phyloP scores from a whole-genome alignment of 257 asterid genomes.

The Rehmannia glutinosa region DNA sequence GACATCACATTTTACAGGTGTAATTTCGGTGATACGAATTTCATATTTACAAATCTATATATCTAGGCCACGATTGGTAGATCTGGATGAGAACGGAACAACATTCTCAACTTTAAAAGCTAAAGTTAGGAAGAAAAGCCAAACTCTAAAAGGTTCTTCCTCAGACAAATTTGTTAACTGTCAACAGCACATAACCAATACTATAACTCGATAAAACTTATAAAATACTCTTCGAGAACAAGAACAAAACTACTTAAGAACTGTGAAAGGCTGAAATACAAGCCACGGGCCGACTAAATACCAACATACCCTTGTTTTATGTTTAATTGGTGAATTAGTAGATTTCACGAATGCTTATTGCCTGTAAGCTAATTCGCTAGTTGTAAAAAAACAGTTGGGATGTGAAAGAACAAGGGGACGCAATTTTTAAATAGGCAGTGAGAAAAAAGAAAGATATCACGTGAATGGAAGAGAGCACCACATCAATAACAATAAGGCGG shows the following conservation, averaged over 20 bases:
- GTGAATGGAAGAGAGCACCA: background rate
- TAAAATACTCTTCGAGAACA: constrained; percentile 6
- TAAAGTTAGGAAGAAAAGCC: background rate
- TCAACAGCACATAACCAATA: background rate
- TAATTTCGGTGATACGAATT: background rate
- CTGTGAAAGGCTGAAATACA: background rate
- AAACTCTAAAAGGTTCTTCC: background rate
- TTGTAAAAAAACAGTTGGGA: background rate
- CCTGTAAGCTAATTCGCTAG: background rate
- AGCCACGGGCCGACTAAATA: background rate
- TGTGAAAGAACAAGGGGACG: background rate
- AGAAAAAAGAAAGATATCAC: background rate
- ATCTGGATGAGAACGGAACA: background rate
- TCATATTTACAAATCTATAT: background rate
- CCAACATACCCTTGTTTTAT: background rate
- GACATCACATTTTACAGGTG: background rate
- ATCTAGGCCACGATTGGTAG: background rate
- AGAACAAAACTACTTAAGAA: background rate
- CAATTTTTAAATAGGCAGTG: background rate
- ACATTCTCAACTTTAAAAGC: background rate
- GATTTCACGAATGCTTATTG: background rate
- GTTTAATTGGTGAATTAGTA: background rate
- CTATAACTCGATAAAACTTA: no score
- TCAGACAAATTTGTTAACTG: background rate
- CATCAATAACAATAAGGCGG: background rate